These are phyloP conservation scores for Schizothecium vesticola DNA, from an alignment of 495 filamentous ascomycete species.

Conservation along the genomic window DNA sequence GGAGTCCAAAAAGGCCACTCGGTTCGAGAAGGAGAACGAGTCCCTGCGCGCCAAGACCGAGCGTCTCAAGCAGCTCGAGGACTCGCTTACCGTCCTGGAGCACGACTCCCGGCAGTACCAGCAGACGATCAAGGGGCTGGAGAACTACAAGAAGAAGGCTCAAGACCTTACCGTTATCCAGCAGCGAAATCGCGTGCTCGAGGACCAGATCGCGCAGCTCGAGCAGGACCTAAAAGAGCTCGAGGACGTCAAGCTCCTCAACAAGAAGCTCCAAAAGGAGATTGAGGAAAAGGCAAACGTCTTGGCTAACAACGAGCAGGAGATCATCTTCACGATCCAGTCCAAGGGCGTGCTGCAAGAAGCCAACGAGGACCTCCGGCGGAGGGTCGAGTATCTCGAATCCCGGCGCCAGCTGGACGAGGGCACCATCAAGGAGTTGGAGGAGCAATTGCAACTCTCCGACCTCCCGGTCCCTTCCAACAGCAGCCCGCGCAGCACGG, in stretches of 20 bases:
- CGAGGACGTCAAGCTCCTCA: conserved; percentile 52
- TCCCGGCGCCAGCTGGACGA: conserved; percentile 33
- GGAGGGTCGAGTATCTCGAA: conserved; percentile 30
- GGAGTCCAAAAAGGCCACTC: conserved; percentile 20
- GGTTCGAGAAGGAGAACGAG: conserved; percentile 41
- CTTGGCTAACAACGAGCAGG: conserved; percentile 39
- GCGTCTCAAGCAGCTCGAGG: conserved; percentile 41
- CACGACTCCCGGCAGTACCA: conserved; percentile 66
- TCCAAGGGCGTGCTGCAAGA: conserved; percentile 32
- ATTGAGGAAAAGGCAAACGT: conserved; percentile 31
- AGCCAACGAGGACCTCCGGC: conserved; percentile 27
- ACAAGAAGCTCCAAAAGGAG: conserved; percentile 49
- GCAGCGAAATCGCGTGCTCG: conserved; percentile 45
- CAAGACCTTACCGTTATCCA: conserved; percentile 48
- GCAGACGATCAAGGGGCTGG: conserved; percentile 73
- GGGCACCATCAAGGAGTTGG: conserved; percentile 38
- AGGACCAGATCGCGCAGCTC: conserved; percentile 39
- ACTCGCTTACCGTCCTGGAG: conserved; percentile 60
- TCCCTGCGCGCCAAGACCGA: conserved; percentile 40
- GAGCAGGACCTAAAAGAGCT: conserved; percentile 66
- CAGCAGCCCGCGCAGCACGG: conserved; percentile 19
- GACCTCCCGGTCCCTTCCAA: conserved; percentile 19
- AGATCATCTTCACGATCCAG: conserved; percentile 35
- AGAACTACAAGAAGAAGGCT: conserved; percentile 70
- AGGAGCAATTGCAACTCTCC: conserved; percentile 41